Percentiles rank a stretch among this genome's conserved stretches.
Conservation (phyloP, 768 basidiomycete species). For the Amanita rimosa region DNA sequence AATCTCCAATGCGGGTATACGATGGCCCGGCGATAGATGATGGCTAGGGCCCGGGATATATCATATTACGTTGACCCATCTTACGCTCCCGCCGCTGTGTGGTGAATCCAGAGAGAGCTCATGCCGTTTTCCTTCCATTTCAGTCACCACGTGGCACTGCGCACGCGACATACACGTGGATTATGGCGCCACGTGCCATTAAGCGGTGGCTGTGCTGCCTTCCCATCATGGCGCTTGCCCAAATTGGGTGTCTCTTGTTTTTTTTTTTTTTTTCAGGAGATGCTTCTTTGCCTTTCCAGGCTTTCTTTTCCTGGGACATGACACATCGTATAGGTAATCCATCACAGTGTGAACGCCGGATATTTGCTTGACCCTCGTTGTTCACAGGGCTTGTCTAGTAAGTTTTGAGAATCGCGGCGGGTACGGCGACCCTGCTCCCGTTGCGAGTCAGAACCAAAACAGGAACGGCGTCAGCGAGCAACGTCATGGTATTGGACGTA, state of each 20-base stretch:
- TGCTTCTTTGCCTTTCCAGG: background rate
- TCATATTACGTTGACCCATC: background rate
- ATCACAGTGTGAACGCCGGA: too few species aligned
- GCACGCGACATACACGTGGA: constrained; percentile 15
- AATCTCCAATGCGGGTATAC: background rate
- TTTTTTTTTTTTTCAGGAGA: background rate
- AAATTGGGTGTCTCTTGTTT: background rate
- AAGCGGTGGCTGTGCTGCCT: constrained; percentile 16
- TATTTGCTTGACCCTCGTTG: too few species aligned
- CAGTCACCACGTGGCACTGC: background rate
- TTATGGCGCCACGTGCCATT: constrained; percentile 21
- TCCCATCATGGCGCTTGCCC: background rate
- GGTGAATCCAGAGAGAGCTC: too few species aligned
- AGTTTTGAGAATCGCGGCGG: background rate
- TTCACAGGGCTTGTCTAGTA: too few species aligned
- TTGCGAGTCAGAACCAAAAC: too few species aligned
- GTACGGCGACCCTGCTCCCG: background rate
- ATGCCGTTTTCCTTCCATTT: background rate
- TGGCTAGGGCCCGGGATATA: background rate
- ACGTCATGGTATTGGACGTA: background rate
- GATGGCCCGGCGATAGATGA: background rate
- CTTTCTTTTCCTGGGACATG: background rate
- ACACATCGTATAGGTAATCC: background rate
- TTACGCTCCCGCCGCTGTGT: background rate
- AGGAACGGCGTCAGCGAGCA: too few species aligned